These are phyloP conservation scores for Talaromyces nanjingensis DNA, from an alignment of 495 filamentous ascomycete species.

Conservation along the genomic window DNA sequence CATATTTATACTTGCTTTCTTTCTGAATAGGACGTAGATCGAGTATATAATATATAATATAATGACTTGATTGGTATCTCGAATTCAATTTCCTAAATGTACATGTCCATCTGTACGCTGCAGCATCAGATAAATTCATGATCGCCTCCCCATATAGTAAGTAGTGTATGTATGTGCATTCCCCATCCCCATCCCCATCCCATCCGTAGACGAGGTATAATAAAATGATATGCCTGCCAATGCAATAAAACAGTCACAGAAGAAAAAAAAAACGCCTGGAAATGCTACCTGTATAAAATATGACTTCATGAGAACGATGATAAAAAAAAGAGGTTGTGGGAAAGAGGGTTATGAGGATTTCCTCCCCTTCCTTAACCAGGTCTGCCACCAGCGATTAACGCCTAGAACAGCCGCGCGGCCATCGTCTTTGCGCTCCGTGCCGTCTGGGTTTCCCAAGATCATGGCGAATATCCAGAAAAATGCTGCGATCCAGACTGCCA, in stretches of 20 bases:
- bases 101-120: neutral
- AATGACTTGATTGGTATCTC: neutral
- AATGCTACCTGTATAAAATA: neutral
- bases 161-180: neutral
- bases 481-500: conserved; percentile 53
- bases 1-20: too few relatives aligned
- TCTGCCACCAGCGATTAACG: conserved; percentile 56
- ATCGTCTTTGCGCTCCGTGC: conserved; percentile 55
- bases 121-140: too few relatives aligned
- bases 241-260: neutral
- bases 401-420: conserved; percentile 53
- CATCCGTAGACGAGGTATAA: neutral
- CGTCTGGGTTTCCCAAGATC: conserved; percentile 56
- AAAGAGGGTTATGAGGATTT: conserved; percentile 4
- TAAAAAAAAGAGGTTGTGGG: conserved; percentile 13
- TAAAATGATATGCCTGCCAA: neutral
- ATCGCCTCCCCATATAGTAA: neutral
- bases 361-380: conserved; percentile 42
- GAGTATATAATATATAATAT: too few relatives aligned
- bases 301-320: conserved; percentile 12
- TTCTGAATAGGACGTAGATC: too few relatives aligned
- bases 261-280: neutral
- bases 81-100: neutral
- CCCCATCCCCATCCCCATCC: neutral
- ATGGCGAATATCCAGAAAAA: conserved; percentile 58